Evolutionary conservation across 768 basidiomycete genomes (phyloP).

Genomic region (Amylocystis lapponica): DNA sequence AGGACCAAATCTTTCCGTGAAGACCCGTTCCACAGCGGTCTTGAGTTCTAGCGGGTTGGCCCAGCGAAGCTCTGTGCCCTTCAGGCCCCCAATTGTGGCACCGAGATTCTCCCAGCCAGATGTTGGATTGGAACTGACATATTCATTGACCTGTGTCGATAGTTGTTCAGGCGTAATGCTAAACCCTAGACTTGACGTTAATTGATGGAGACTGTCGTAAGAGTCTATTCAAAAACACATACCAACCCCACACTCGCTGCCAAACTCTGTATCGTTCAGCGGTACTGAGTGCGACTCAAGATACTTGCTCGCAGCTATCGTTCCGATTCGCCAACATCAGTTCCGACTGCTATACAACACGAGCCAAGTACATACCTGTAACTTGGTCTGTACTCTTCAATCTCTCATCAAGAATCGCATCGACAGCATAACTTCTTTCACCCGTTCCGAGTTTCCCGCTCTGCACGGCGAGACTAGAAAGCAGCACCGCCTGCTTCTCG

Average conservation of each 20-base stretch:
- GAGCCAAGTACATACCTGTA: conserved; percentile 48
- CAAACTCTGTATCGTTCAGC: conserved; percentile 64
- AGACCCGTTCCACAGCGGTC: conserved; percentile 67
- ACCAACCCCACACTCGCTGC: conserved; percentile 86
- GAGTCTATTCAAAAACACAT: conserved; percentile 22
- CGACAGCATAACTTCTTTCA: conserved; percentile 58
- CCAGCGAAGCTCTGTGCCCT: conserved; percentile 68
- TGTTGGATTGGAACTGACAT: conserved; percentile 49
- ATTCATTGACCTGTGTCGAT: conserved; percentile 44
- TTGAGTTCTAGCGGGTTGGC: conserved; percentile 82
- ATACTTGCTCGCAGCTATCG: conserved; percentile 70
- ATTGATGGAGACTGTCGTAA: conserved; percentile 3
- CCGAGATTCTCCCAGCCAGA: conserved; percentile 77
- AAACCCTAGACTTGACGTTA: conserved; percentile 52
- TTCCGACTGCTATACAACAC: background rate
- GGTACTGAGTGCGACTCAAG: conserved; percentile 55
- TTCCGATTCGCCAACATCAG: background rate
- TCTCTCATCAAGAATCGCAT: conserved; percentile 64
- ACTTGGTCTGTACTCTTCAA: conserved; percentile 85
- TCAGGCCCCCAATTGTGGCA: conserved; percentile 56
- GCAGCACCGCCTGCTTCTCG: conserved; percentile 70
- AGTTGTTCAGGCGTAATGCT: conserved; percentile 67
- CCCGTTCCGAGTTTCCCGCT: conserved; percentile 55
- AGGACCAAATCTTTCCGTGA: conserved; percentile 62
- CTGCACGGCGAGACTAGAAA: conserved; percentile 61